Evolutionary conservation across 257 asterid species (phyloP).

Genomic region (Galeopsis tetrahit): DNA sequence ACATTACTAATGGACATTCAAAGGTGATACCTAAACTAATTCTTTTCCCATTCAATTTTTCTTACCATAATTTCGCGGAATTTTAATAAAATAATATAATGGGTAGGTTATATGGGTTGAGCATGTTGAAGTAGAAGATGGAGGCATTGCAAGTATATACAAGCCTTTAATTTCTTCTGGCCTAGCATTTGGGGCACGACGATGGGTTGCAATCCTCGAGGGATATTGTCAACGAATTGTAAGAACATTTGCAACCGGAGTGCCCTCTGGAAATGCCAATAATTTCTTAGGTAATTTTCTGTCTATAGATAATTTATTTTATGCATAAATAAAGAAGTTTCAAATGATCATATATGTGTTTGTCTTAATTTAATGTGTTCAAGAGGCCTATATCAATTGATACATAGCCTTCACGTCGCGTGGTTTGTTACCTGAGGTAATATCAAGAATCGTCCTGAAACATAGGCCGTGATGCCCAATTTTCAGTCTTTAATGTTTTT

Average conservation of each 20-base stretch:
- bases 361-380: background rate
- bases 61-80: no score
- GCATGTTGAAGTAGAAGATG: constrained; percentile 52
- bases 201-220: constrained; percentile 56
- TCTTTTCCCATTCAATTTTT: no score
- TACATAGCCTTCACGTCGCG: no score
- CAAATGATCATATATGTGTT: background rate
- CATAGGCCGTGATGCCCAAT: no score
- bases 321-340: background rate
- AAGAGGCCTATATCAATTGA: no score
- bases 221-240: constrained; percentile 53
- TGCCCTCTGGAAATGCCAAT: constrained; percentile 18
- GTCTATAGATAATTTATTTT: background rate
- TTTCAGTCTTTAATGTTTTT: no score
- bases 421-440: no score
- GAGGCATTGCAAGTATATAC: constrained; percentile 37
- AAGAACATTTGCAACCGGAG: background rate
- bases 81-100: background rate
- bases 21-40: constrained; percentile 40
- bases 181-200: constrained; percentile 61
- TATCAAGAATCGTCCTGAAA: no score
- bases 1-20: constrained; percentile 45
- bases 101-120: constrained; percentile 66
- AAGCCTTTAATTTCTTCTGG: constrained; percentile 53
- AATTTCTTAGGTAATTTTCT: constrained; percentile 25